Evolutionary conservation across 2,329 filamentous ascomycete genomes (phyloP), one percentile per base, ranked within the genome.

Genomic region (Aspergillus terreus): DNA sequence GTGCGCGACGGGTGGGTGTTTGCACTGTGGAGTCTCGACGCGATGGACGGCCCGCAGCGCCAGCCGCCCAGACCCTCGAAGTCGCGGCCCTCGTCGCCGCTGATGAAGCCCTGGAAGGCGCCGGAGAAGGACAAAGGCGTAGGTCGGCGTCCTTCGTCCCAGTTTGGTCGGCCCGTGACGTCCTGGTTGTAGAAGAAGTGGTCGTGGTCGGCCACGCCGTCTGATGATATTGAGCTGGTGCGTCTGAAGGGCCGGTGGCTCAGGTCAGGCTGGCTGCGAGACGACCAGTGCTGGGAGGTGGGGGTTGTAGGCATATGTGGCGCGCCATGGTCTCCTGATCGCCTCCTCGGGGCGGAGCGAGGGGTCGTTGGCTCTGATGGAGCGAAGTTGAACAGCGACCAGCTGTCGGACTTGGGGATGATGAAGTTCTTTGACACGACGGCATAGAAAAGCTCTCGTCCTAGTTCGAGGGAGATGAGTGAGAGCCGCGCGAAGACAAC

Each of bases 381-480:
- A 14, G 59, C 54, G 45, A 69, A 67, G 27, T 61, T 60, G 35
- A 67, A 49, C 10, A 69, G 58, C 6, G 67, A 68, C 2, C 58
- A 61, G 9, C 55, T 63, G 7, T 59, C 46, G 3, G 66, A 60
- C 4, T 53, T 60, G 7, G 63, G 60, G 11, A 69, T 53, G 49
- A 74, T 70, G 25, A 87, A 67, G 54, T 81, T 80, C 47, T 80
- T 79, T 5, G 80, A 78, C 2, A 86, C 63, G 3, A 86, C 72
- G 6, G 81, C 81, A 17, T 82, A 67, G 42, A 76, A 79, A 46
- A 88, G 74, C 61, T 87, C 83, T 53, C 86, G 69, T 41, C 76
- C 79, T 47, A 88, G 74, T 61, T 87, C 83, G 54, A 86, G 69
- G 63, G 87, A 87, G 50, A 87, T 79, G 47, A 86, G 63, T 43